Evolutionary conservation across 805 yeast species (phyloP).

Genomic region (Clavispora vitiphila): DNA sequence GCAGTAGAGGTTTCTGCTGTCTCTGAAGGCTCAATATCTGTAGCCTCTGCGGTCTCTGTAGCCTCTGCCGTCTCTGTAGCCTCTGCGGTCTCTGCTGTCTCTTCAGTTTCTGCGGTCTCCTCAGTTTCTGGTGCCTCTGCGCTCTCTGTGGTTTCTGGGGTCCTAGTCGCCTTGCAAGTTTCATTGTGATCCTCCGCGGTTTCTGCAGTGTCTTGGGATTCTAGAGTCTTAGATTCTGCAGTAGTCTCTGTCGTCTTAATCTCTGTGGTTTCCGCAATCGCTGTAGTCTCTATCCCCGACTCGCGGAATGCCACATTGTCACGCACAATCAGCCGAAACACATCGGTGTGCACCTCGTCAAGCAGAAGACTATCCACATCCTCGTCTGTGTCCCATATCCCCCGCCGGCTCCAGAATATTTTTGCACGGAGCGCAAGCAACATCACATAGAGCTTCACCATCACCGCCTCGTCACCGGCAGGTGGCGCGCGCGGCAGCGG

Average conservation of each 20-base stretch:
- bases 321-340: slow-evolving; percentile 8
- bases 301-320: slow-evolving; percentile 13
- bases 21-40: not conserved
- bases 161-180: not conserved
- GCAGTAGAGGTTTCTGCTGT: not conserved
- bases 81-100: not conserved
- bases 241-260: no score
- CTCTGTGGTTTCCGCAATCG: no score
- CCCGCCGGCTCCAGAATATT: slow-evolving; percentile 79
- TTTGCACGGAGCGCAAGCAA: slow-evolving; percentile 55
- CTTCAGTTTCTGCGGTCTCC: not conserved
- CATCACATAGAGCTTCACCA: slow-evolving; percentile 49
- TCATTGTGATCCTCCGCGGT: no score
- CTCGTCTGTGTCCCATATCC: slow-evolving; percentile 62
- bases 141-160: not conserved
- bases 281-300: not conserved
- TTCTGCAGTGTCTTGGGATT: no score
- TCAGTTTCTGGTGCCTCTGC: not conserved
- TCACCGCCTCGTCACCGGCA: slow-evolving; percentile 27
- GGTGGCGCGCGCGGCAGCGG: slow-evolving; percentile 9
- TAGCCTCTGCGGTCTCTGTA: not conserved
- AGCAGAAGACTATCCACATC: slow-evolving; percentile 22
- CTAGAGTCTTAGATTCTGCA: no score
- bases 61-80: no score
- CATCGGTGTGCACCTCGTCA: slow-evolving; percentile 12